Evolutionary conservation across 208 protist species (phyloP).

Genomic region (Blastocrithidia nonstop): DNA sequence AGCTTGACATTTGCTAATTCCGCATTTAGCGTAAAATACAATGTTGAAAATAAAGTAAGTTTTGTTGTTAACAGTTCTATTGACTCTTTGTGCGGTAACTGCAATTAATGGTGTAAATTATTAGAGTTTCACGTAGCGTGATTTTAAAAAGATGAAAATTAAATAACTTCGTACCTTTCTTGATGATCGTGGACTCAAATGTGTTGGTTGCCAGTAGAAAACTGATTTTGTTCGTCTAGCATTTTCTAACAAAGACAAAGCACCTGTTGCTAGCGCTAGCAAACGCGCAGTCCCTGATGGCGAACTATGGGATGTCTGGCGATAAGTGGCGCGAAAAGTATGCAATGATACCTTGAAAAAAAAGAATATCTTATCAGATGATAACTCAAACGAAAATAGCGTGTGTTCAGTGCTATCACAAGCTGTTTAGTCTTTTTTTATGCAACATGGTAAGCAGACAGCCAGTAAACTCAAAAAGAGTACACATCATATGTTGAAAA

Average conservation of each 20-base stretch:
- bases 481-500: conserved; percentile 50
- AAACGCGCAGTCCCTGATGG: conserved; percentile 43
- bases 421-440: conserved; percentile 54
- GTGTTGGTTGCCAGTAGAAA: conserved; percentile 73
- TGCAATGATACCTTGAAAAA: conserved; percentile 31
- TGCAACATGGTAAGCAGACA: conserved; percentile 64
- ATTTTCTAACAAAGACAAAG: conserved; percentile 47
- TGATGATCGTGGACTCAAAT: conserved; percentile 50
- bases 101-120: conserved; percentile 8
- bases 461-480: conserved; percentile 64
- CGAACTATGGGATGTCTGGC: conserved; percentile 74
- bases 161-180: conserved; percentile 75
- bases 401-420: conserved; percentile 35
- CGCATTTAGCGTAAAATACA: conserved; percentile 1
- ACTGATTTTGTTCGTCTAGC: conserved; percentile 75
- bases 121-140: conserved; percentile 18
- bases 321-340: conserved; percentile 18
- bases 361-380: conserved; percentile 22
- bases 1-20: too few species aligned
- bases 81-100: conserved; percentile 5
- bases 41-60: conserved; percentile 6
- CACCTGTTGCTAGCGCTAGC: conserved; percentile 20
- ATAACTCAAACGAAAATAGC: conserved; percentile 15
- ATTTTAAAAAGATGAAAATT: conserved; percentile 82
- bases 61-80: conserved; percentile 3